A percentile compares a stretch with the other conserved stretches of the same genome.
Conservation (phyloP, 129 eudicot species). For the Apium graveolens region DNA sequence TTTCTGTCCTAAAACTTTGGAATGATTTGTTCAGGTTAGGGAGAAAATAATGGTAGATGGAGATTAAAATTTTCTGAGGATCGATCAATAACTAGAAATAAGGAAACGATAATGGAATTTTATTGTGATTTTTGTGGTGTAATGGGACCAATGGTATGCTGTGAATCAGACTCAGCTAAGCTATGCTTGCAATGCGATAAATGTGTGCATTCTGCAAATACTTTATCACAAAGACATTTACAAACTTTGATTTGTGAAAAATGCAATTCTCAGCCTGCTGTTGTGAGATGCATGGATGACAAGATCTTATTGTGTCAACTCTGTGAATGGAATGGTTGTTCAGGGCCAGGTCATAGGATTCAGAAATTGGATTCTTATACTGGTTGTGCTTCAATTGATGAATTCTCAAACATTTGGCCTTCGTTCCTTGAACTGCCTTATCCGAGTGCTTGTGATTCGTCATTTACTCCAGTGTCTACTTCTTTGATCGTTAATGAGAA, state of each 20-base stretch:
- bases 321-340: conserved; percentile 42
- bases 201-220: conserved; percentile 52
- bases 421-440: conserved; percentile 23
- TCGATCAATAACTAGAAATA: not conserved
- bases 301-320: conserved; percentile 32
- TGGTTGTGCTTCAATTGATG: conserved; percentile 43
- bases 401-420: conserved; percentile 32
- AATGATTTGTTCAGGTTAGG: not conserved
- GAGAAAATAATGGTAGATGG: not conserved
- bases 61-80: not conserved
- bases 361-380: conserved; percentile 23
- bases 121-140: conserved; percentile 49
- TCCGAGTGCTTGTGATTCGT: conserved; percentile 10
- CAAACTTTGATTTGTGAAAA: conserved; percentile 46
- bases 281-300: conserved; percentile 32
- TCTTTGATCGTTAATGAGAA: conserved; percentile 22
- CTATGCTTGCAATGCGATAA: conserved; percentile 54
- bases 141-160: conserved; percentile 41
- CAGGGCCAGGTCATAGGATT: conserved; percentile 22
- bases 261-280: conserved; percentile 36
- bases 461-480: conserved; percentile 7
- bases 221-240: conserved; percentile 35
- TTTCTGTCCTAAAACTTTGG: not conserved
- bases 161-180: conserved; percentile 44
- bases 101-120: conserved; percentile 30